Evolutionary conservation across 345 rosid species (phyloP), one percentile per base, ranked within the genome.

Genomic region (Syzygium aqueum): DNA sequence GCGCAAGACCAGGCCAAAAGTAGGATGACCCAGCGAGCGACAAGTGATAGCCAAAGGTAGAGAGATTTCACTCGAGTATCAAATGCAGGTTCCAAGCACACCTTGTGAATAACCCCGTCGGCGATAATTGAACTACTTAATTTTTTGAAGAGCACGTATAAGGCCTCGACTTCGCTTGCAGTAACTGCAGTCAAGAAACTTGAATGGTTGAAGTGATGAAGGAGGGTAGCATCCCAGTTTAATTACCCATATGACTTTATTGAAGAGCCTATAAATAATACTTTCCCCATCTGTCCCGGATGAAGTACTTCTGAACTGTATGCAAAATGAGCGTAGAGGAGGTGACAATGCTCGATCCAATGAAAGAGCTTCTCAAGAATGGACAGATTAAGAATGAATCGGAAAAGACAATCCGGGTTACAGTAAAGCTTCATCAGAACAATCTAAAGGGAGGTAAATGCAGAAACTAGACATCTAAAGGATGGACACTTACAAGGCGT

Each of bases 101-200:
- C 99, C 97, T 95, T 96, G 92, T 97, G 99, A 91, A 96, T 96
- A 84, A 95, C 94, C 86, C 98, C 98, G 57, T 97, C 99, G 22
- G 94, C 93, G 33, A 94, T 83, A 54, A 97, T 94, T 28, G 97
- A 94, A 87, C 95, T 94, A 93, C 99, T 96, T 90, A 97, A 85
- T 91, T 95, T 97, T 93, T 94, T 95, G 89, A 87, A 97, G 6
- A 97, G 95, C 91, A 94, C 97, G 87, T 93, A 91, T 86, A 97
- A 91, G 63, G 99, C 94, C 91, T 95, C 96, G 30, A 97, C 97
- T 93, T 96, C 98, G 84, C 88, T 92, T 51, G 92, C 92, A 5
- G 96, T 92, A 91, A 97, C 99, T 97, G 91, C 92, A 92, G 87
- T 25, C 3, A 56, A 85, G 27, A 51, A 43, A 63, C 53, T 73